phyloP scores from a whole-genome alignment of 2,329 filamentous ascomycete species.

The Aschersonia sp. region DNA sequence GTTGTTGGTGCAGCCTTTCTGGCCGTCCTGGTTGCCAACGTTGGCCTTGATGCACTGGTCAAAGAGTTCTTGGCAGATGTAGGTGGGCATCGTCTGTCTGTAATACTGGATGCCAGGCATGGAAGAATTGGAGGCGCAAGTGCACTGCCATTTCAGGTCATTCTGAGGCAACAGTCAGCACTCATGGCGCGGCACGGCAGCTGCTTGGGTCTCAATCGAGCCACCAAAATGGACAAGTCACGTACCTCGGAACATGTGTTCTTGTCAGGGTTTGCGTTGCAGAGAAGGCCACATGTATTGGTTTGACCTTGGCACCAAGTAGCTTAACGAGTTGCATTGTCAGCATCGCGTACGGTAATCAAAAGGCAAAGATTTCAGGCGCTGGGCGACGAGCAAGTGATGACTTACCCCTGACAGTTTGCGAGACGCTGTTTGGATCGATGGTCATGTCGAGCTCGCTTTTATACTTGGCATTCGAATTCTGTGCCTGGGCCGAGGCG shows the following conservation, averaged over 20 bases:
- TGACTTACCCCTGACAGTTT: constrained; percentile 23
- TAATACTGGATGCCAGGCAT: constrained; percentile 38
- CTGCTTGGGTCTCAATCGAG: not conserved
- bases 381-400: not conserved
- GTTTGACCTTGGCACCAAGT: constrained; percentile 36
- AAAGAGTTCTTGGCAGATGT: constrained; percentile 35
- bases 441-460: constrained; percentile 26
- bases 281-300: constrained; percentile 35
- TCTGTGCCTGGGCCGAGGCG: constrained; percentile 23
- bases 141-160: constrained; percentile 31
- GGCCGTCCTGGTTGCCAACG: constrained; percentile 24
- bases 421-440: constrained; percentile 19
- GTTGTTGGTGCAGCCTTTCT: constrained; percentile 31
- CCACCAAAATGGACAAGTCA: constrained; percentile 1
- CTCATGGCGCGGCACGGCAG: too few species aligned
- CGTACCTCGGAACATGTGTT: constrained; percentile 35
- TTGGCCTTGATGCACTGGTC: constrained; percentile 29
- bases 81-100: constrained; percentile 34
- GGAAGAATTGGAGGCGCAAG: constrained; percentile 30
- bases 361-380: too few species aligned
- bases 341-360: too few species aligned
- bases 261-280: constrained; percentile 18
- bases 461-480: constrained; percentile 22
- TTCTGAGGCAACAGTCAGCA: constrained; percentile 9
- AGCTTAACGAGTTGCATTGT: constrained; percentile 17